Conservation (phyloP, 345 rosid species). For the Sonneratia alba region DNA sequence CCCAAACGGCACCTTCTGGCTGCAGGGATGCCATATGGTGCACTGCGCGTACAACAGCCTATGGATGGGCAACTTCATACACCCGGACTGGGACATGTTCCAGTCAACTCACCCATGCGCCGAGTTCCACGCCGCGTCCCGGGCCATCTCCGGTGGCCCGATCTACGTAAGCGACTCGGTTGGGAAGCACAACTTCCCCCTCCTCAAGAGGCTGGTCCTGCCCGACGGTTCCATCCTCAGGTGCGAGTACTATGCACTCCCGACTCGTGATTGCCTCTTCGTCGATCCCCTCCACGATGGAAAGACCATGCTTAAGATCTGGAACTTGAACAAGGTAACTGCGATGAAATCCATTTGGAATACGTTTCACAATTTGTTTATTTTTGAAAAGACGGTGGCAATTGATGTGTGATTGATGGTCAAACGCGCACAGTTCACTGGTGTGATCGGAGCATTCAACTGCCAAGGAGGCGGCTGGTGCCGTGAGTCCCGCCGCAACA, state of each 20-base stretch:
- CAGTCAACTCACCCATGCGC: constrained; percentile 96
- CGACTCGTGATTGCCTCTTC: constrained; percentile 81
- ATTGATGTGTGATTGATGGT: background rate
- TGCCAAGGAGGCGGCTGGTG: constrained; percentile 99
- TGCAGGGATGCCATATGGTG: constrained; percentile 98
- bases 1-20: constrained; percentile 93
- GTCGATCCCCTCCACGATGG: constrained; percentile 96
- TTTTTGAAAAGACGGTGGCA: too few relatives aligned
- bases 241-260: constrained; percentile 81
- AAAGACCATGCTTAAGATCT: constrained; percentile 95
- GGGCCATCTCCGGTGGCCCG: constrained; percentile 93
- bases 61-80: constrained; percentile 99
- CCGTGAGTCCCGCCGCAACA: constrained; percentile 67
- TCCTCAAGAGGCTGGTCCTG: constrained; percentile 61
- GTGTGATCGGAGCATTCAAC: constrained; percentile 80
- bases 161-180: constrained; percentile 76
- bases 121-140: constrained; percentile 90
- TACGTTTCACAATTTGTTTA: background rate
- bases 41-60: constrained; percentile 98
- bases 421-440: constrained; percentile 41
- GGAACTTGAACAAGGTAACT: constrained; percentile 90
- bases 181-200: constrained; percentile 66
- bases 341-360: background rate
- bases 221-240: constrained; percentile 79
- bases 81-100: constrained; percentile 99